Base-by-base conservation (phyloP, 192 early-diverging fungal genomes). In the Umbelopsis ramanniana region DNA sequence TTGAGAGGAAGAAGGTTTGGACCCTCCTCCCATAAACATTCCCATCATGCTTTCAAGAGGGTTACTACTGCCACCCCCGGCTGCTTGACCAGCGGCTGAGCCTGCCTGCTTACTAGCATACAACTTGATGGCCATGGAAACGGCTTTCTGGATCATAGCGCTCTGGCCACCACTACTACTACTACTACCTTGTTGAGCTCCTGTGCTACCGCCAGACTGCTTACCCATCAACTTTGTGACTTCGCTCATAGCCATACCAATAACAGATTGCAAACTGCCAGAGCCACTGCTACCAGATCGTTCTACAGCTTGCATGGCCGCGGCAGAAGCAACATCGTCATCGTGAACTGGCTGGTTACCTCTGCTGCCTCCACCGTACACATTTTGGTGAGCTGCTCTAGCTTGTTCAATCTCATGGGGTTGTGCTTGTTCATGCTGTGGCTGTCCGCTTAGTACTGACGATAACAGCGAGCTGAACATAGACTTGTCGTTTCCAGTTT, bases 221-320 rank as follows among this genome's bases (percentile, higher is more conserved):
- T 63, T 63, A 12, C 33, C 33, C 57, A 63, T 63, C 15, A 63
- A 17, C 57, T 63, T 63, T 19, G 57, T 63, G 29, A 63, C 57
- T 37, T 63, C 57, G 17, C 57, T 63, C 57, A 63, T 63, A 37
- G 57, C 57, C 57, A 63, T 63, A 19, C 57, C 57, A 3, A 63
- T 63, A 33, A 63, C 57, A 35, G 57, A 63, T 26, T 63, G 57
- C 35, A 63, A 37, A 17, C 57, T 29, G 1, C 57, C 57, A 63
- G 57, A 63, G 15, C 19, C 17, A 38, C 57, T 14, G 26, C 54
- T 37, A n/a, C 57, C 33, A 33, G 29, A 29, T 17, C 57, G 10
- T 19, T 63, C 57, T 17, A 63, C 57, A 63, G 57, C 57, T 19
- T 63, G 57, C 57, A 63, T 63, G 29, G 57, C 57, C 11, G 57